phyloP scores from a whole-genome alignment of 1,284 basidiomycete species.

The Coniophora puteana region DNA sequence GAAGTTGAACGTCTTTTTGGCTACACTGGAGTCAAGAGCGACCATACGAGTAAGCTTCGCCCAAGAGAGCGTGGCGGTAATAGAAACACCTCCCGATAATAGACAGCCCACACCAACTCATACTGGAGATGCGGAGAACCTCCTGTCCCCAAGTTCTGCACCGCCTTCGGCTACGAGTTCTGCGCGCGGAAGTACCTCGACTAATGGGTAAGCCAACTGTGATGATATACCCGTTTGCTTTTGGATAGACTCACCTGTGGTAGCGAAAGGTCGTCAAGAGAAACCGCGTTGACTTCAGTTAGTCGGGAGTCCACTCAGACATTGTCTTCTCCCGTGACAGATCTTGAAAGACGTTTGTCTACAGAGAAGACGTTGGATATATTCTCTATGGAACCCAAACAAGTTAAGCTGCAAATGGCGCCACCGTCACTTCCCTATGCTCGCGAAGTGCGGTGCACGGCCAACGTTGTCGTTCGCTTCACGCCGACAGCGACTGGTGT shows the following conservation, averaged over 20 bases:
- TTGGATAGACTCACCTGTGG: slow-evolving; percentile 3
- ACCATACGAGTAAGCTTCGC: slow-evolving; percentile 37
- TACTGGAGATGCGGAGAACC: neutral
- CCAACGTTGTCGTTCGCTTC: slow-evolving; percentile 76
- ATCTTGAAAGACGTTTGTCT: slow-evolving; percentile 81
- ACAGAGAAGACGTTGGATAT: slow-evolving; percentile 86
- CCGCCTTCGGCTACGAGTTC: slow-evolving; percentile 49
- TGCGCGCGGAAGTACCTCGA: slow-evolving; percentile 45
- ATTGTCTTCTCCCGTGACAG: slow-evolving; percentile 56
- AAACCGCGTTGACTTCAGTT: slow-evolving; percentile 51
- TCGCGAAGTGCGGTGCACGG: slow-evolving; percentile 76
- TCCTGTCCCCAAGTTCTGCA: slow-evolving; percentile 16
- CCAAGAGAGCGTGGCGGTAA: too few relatives aligned
- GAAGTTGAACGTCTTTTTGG: slow-evolving; percentile 74
- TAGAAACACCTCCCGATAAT: slow-evolving; percentile 54
- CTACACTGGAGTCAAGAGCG: slow-evolving; percentile 60
- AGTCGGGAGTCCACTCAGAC: slow-evolving; percentile 47
- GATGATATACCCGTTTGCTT: slow-evolving; percentile 3
- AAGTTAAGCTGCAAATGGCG: slow-evolving; percentile 88
- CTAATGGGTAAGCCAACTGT: slow-evolving; percentile 54
- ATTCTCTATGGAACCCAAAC: slow-evolving; percentile 95
- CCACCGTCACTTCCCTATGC: slow-evolving; percentile 78
- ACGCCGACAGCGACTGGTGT: slow-evolving; percentile 73
- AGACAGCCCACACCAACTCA: slow-evolving; percentile 3
- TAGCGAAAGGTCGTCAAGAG: slow-evolving; percentile 58